These are phyloP conservation scores for Arabis alpina DNA, from an alignment of 345 rosid species.

Conservation along the genomic window DNA sequence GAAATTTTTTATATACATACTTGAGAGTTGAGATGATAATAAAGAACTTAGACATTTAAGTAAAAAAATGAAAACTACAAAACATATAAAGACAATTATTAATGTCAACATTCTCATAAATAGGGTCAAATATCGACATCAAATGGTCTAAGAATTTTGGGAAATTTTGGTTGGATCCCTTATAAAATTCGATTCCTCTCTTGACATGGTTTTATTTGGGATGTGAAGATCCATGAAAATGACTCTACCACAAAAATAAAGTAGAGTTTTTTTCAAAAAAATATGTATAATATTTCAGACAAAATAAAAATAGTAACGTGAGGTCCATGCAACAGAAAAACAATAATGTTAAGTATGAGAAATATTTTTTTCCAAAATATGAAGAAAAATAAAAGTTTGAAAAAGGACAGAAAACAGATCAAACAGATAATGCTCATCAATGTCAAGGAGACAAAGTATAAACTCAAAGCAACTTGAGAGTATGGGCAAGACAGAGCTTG, in stretches of 20 bases:
- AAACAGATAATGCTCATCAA: constrained; percentile 39
- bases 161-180: not conserved
- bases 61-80: not conserved
- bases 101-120: not conserved
- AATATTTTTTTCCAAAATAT: not conserved
- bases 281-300: constrained; percentile 7
- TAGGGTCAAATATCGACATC: not conserved
- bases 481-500: constrained; percentile 39
- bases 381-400: not conserved
- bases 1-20: not conserved
- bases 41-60: not conserved
- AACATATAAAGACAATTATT: not conserved
- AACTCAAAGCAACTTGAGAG: constrained; percentile 42
- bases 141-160: not conserved
- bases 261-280: not conserved
- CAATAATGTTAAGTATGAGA: constrained; percentile 23
- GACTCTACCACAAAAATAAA: not conserved
- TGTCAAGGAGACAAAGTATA: constrained; percentile 43
- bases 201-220: not conserved
- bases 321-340: constrained; percentile 41
- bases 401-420: constrained; percentile 33
- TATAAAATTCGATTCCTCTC: not conserved
- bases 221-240: constrained; percentile 15
- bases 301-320: constrained; percentile 30
- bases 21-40: not conserved